These are phyloP conservation scores for Actinomortierella wolfii DNA, from an alignment of 371 early-diverging fungal genomes.

Conservation along the genomic window DNA sequence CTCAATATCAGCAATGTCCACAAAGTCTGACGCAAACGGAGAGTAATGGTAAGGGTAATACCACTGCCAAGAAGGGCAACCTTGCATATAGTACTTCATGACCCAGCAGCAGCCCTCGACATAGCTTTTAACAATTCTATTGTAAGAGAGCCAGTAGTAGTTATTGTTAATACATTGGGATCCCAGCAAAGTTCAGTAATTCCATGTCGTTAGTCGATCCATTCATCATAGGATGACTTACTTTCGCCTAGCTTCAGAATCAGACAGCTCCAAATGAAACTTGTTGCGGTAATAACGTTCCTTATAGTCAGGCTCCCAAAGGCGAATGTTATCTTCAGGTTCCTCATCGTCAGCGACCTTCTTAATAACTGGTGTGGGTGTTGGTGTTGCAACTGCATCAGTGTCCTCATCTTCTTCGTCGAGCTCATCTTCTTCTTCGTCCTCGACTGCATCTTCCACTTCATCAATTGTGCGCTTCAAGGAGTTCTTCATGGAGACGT, in stretches of 20 bases:
- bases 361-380: slow-evolving; percentile 57
- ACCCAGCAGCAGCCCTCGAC: slow-evolving; percentile 99
- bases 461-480: slow-evolving; percentile 38
- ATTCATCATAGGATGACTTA: slow-evolving; percentile 36
- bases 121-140: slow-evolving; percentile 84
- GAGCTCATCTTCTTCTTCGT: slow-evolving; percentile 18
- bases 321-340: slow-evolving; percentile 72
- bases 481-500: slow-evolving; percentile 27
- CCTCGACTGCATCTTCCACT: slow-evolving; percentile 47
- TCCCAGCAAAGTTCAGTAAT: not conserved
- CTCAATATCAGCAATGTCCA: slow-evolving; percentile 73
- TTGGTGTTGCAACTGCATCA: slow-evolving; percentile 54
- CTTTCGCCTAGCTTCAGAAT: slow-evolving; percentile 63
- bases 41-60: slow-evolving; percentile 99
- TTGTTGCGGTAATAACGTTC: slow-evolving; percentile 88
- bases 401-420: slow-evolving; percentile 51
- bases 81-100: slow-evolving; percentile 94
- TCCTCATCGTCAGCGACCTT: slow-evolving; percentile 68
- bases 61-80: slow-evolving; percentile 98
- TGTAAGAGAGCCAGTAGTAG: slow-evolving; percentile 4
- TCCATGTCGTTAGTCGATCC: not conserved
- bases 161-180: not conserved
- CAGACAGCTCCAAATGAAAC: slow-evolving; percentile 73
- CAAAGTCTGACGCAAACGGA: slow-evolving; percentile 94
- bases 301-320: slow-evolving; percentile 93